Conservation (phyloP, 169 alveolate species). For the Hepatocystis sp. region DNA sequence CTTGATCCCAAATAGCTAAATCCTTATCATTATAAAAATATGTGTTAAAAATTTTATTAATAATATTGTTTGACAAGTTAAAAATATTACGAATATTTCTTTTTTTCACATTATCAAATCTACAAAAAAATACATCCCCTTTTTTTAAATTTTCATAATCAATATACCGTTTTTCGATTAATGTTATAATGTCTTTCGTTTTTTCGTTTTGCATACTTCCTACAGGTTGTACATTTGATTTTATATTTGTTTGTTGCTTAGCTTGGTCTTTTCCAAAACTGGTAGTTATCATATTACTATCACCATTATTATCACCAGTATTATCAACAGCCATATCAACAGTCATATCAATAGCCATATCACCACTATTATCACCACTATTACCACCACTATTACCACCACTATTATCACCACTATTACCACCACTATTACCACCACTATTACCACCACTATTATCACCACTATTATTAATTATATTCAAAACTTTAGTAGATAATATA, state of each 20-base stretch:
- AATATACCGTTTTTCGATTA: constrained; percentile 62
- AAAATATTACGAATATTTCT: constrained; percentile 52
- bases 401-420: not conserved
- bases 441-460: not conserved
- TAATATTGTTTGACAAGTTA: constrained; percentile 49
- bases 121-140: constrained; percentile 66
- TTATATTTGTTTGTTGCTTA: too few species aligned
- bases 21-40: constrained; percentile 51
- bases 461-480: not conserved
- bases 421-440: not conserved
- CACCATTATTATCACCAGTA: not conserved
- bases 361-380: not conserved
- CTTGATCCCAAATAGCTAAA: not conserved
- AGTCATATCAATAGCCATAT: not conserved
- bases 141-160: constrained; percentile 73
- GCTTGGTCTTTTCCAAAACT: too few species aligned
- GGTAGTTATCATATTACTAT: too few species aligned
- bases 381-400: not conserved
- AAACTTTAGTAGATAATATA: constrained; percentile 36
- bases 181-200: constrained; percentile 33
- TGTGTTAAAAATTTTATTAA: constrained; percentile 33
- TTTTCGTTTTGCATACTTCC: too few species aligned
- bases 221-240: too few species aligned
- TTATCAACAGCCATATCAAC: not conserved
- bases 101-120: constrained; percentile 56